Percentiles rank a stretch among this genome's conserved stretches.
Evolutionary conservation across 495 filamentous ascomycete genomes (phyloP).

Genomic region (Thermothielavioides terrestris): DNA sequence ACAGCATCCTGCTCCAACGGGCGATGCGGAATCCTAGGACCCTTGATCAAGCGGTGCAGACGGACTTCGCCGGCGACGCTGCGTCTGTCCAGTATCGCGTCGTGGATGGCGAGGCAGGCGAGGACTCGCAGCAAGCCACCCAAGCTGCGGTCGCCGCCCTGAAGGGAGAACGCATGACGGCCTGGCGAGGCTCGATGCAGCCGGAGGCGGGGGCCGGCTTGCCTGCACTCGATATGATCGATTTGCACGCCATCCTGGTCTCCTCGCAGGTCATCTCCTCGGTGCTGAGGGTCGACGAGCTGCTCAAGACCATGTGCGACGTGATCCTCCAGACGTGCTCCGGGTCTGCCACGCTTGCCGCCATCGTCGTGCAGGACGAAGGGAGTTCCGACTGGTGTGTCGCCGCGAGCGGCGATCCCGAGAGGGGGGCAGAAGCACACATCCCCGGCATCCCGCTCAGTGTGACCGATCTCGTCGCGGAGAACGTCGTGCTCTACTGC

Average conservation of each 20-base stretch:
- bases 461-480: constrained; percentile 53
- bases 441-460: constrained; percentile 58
- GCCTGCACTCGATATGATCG: constrained; percentile 69
- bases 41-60: constrained; percentile 67
- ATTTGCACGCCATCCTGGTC: constrained; percentile 76
- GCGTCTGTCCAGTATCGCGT: constrained; percentile 46
- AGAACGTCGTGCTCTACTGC: constrained; percentile 73
- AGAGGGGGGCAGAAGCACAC: constrained; percentile 54
- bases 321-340: constrained; percentile 83
- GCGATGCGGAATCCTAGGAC: constrained; percentile 51
- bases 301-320: constrained; percentile 81
- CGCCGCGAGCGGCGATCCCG: constrained; percentile 64
- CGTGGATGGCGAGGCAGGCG: constrained; percentile 47
- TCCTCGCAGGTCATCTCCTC: constrained; percentile 88
- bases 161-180: constrained; percentile 55
- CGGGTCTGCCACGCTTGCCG: constrained; percentile 64
- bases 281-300: constrained; percentile 72
- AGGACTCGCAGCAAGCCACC: constrained; percentile 45
- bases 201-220: constrained; percentile 42
- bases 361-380: constrained; percentile 49
- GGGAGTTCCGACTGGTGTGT: constrained; percentile 44
- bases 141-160: constrained; percentile 40
- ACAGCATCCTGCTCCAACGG: constrained; percentile 61
- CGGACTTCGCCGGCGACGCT: constrained; percentile 54
- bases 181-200: constrained; percentile 48